Evolutionary conservation across 2,329 filamentous ascomycete species (phyloP).

Genomic region (Fusarium falciforme): DNA sequence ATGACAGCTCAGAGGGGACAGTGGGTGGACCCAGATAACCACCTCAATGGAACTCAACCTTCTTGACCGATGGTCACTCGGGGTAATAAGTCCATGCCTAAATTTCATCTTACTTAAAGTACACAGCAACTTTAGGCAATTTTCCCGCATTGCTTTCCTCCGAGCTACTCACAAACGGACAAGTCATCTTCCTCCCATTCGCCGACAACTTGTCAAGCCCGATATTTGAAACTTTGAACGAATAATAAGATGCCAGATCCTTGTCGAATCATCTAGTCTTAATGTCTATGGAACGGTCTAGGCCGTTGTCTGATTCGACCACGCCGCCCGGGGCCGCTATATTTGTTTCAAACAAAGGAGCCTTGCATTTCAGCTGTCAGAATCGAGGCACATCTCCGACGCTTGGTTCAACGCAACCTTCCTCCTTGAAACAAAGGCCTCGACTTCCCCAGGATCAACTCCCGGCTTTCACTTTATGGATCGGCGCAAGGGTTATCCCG

Average conservation of each 20-base stretch:
- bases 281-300: not conserved
- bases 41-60: too few relatives aligned
- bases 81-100: not conserved
- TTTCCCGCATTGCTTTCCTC: not conserved
- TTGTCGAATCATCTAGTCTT: not conserved
- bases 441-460: not conserved
- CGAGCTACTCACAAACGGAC: not conserved
- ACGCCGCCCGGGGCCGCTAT: not conserved
- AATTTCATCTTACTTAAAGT: not conserved
- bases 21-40: too few relatives aligned
- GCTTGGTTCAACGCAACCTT: not conserved
- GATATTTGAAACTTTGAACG: not conserved
- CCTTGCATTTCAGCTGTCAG: slow-evolving; percentile 16
- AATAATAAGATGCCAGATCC: not conserved
- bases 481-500: not conserved
- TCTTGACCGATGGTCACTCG: not conserved
- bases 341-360: not conserved
- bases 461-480: not conserved
- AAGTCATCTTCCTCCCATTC: not conserved
- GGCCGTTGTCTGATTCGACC: not conserved
- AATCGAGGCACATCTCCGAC: slow-evolving; percentile 14
- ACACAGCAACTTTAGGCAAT: not conserved
- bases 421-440: not conserved
- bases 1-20: too few relatives aligned
- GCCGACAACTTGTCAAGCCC: not conserved